A percentile compares a stretch with the other conserved stretches of the same genome.
These are phyloP conservation scores for Alternaria sp. DNA, from an alignment of 2,329 filamentous ascomycete genomes.

Conservation along the genomic window DNA sequence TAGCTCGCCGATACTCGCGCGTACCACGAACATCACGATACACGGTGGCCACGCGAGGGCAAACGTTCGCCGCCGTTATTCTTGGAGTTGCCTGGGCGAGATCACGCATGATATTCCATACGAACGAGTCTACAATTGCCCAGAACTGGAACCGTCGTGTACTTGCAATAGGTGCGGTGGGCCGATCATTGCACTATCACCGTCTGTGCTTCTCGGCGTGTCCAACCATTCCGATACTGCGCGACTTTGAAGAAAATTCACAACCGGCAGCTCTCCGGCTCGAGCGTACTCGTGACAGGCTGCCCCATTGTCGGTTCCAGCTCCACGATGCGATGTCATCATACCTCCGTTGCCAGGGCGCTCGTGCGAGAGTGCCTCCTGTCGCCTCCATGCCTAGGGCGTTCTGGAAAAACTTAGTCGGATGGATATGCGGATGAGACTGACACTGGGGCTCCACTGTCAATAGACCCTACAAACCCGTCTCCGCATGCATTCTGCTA, in stretches of 20 bases:
- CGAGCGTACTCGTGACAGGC: slow-evolving; percentile 16
- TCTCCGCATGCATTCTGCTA: slow-evolving; percentile 26
- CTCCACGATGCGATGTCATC: slow-evolving; percentile 29
- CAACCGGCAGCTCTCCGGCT: slow-evolving; percentile 18
- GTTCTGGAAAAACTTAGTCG: slow-evolving; percentile 24
- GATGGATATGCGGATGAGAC: slow-evolving; percentile 23
- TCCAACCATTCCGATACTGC: slow-evolving; percentile 24
- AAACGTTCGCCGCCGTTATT: not conserved
- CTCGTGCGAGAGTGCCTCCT: slow-evolving; percentile 28
- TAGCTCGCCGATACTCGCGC: not conserved
- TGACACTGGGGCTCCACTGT: slow-evolving; percentile 35
- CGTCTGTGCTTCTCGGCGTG: slow-evolving; percentile 22
- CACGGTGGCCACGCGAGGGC: not conserved
- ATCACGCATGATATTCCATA: not conserved
- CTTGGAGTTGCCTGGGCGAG: not conserved
- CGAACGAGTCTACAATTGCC: not conserved
- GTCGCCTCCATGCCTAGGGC: slow-evolving; percentile 17
- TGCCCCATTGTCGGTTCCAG: slow-evolving; percentile 14
- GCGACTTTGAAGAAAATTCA: slow-evolving; percentile 20
- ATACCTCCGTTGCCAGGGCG: slow-evolving; percentile 28
- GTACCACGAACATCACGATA: not conserved
- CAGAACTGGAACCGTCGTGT: slow-evolving; percentile 5
- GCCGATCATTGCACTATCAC: slow-evolving; percentile 17
- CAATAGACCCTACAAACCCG: slow-evolving; percentile 21
- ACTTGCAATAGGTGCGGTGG: slow-evolving; percentile 18